Conservation (phyloP, 768 basidiomycete species). For the Lepiota venenata region DNA sequence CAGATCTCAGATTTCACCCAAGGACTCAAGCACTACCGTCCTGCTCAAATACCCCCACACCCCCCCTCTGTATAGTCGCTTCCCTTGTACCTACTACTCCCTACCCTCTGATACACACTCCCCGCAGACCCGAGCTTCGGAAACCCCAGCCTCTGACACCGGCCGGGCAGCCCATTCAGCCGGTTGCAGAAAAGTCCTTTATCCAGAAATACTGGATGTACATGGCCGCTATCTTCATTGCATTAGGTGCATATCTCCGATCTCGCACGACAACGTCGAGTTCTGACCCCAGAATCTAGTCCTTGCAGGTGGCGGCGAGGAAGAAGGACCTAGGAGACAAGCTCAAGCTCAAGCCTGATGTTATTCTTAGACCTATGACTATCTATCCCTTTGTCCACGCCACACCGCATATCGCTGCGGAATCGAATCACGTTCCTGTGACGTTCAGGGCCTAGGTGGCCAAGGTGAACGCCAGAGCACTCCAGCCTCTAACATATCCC, state of each 20-base stretch:
- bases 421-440: not conserved
- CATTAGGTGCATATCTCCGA: conserved; percentile 45
- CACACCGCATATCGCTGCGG: not conserved
- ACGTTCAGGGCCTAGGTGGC: not conserved
- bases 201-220: conserved; percentile 93
- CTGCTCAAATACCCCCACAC: conserved; percentile 38
- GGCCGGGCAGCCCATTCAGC: conserved; percentile 60
- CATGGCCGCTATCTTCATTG: conserved; percentile 53
- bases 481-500: not conserved
- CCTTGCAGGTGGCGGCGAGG: conserved; percentile 34
- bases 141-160: conserved; percentile 63
- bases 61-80: conserved; percentile 50
- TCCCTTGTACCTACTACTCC: not conserved
- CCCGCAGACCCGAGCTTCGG: conserved; percentile 60
- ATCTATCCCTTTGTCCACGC: not conserved
- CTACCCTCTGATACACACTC: conserved; percentile 2
- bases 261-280: not conserved
- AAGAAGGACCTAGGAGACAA: conserved; percentile 23
- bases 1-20: conserved; percentile 19
- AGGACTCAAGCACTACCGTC: conserved; percentile 51
- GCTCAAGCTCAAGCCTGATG: conserved; percentile 8
- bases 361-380: not conserved
- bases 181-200: conserved; percentile 71
- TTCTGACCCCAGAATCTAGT: conserved; percentile 1
- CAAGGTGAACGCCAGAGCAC: not conserved